Conservation (phyloP, 1,139 yeast species). For the Wickerhamiella pararugosa region DNA sequence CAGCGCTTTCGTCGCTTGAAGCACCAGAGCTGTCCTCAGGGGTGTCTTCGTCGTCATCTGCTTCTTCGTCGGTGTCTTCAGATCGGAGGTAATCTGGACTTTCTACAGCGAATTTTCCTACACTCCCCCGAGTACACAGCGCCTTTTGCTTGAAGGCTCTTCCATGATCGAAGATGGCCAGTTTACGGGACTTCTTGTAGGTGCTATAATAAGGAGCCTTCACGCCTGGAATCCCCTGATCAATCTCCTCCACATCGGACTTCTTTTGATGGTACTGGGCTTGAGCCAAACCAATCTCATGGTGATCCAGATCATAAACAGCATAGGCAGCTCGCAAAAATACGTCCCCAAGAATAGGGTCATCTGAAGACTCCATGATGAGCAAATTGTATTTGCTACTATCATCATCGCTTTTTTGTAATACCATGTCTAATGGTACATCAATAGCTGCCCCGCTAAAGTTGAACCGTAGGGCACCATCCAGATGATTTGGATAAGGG, state of each 20-base stretch:
- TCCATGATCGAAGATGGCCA: background rate
- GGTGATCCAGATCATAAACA: conserved; percentile 59
- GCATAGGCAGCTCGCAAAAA: conserved; percentile 62
- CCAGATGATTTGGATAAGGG: background rate
- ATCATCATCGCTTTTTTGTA: conserved; percentile 5
- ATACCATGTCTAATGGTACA: background rate
- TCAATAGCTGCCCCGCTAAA: conserved; percentile 4
- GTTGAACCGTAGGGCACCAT: conserved; percentile 3
- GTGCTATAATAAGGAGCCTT: conserved; percentile 12
- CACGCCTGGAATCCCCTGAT: conserved; percentile 21
- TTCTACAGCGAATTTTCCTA: too few relatives aligned
- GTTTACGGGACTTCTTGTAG: background rate
- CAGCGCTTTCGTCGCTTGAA: too few relatives aligned
- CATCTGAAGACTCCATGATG: conserved; percentile 9
- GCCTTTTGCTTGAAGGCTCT: too few relatives aligned
- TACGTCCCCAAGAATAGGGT: conserved; percentile 50
- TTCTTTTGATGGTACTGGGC: conserved; percentile 23
- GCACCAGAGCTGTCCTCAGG: too few relatives aligned
- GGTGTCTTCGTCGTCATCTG: too few relatives aligned
- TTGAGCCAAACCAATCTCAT: conserved; percentile 54
- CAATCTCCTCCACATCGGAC: conserved; percentile 18
- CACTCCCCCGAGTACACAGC: too few relatives aligned
- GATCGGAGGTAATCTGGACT: too few relatives aligned
- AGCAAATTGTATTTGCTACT: conserved; percentile 20
- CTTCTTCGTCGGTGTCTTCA: too few relatives aligned